Evolutionary conservation across 768 basidiomycete species (phyloP), one percentile per base, ranked within the genome.

Genomic region (Amanita thiersii): DNA sequence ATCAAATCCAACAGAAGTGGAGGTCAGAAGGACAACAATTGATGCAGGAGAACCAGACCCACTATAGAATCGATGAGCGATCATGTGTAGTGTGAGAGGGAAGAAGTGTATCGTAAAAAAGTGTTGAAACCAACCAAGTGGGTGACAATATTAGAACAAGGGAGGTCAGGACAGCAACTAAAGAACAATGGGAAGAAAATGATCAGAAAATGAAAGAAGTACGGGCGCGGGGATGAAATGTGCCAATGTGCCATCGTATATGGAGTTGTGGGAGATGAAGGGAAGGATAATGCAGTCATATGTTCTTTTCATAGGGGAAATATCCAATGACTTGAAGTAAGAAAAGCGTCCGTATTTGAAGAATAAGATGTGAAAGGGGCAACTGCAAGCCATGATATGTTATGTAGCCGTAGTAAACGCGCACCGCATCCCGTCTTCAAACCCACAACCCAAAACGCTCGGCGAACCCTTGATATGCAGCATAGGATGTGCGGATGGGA

Each of bases 311-410:
- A 46, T 46, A 35, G 39, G 33, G 55, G 53, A 47, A 48, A 52
- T 47, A 47, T 53, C 51, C 53, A 57, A 36, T 79, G 77, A 76
- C 42, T 19, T 21, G 34, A 81, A 69, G 66, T 60, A 75, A 79
- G 73, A 45, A 73, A 62, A 80, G 81, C 83, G 83, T 86, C 83
- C 83, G 80, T 82, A 63, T 67, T 60, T 61, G 59, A 61, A 71
- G 62, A 61, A 62, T 55, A 43, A 47, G n/a, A n/a, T n/a, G n/a
- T n/a, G n/a, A 46, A 48, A 52, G 51, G 42, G 54, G 56, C 53
- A 52, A 50, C 47, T 48, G 47, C 49, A 51, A 57, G 55, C 57
- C 57, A 50, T 54, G 53, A 43, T 43, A 28, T 55, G 55, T 53
- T 48, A 53, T 55, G 51, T 53, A 47, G 46, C 39, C 44, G 48